Percentiles rank a stretch among this genome's conserved stretches.
phyloP scores from a whole-genome alignment of 2,329 filamentous ascomycete species.

The Fusarium verticillioides region DNA sequence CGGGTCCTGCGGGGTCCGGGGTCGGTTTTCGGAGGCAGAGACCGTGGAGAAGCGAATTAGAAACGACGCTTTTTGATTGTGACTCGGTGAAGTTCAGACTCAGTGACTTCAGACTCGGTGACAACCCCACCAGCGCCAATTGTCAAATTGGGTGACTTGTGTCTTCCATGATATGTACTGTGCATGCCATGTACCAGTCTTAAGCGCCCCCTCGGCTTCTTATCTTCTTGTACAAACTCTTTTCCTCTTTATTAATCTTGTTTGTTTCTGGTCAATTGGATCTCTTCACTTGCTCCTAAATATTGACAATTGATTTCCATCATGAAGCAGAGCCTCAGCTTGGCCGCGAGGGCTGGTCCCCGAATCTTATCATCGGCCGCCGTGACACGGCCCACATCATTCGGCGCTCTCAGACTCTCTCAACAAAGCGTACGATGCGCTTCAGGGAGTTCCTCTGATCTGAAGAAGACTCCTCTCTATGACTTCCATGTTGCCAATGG shows the following conservation, averaged over 20 bases:
- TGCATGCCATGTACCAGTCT: conserved; percentile 16
- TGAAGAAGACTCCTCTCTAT: conserved; percentile 78
- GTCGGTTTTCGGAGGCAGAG: conserved; percentile 36
- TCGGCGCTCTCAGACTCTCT: conserved; percentile 28
- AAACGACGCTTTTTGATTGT: not conserved
- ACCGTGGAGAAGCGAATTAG: conserved; percentile 24
- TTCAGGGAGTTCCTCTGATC: conserved; percentile 46
- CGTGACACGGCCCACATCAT: conserved; percentile 36
- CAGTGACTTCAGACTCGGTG: conserved; percentile 21
- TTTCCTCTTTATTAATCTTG: conserved; percentile 6
- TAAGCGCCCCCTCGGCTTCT: conserved; percentile 20
- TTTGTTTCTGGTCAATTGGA: conserved; percentile 31
- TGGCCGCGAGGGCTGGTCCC: conserved; percentile 47
- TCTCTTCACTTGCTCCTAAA: conserved; percentile 7
- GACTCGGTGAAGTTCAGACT: conserved; percentile 9
- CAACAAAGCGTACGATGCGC: conserved; percentile 44
- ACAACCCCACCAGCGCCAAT: conserved; percentile 30
- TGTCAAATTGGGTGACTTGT: conserved; percentile 25
- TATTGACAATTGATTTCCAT: conserved; percentile 38
- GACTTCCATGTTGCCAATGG: conserved; percentile 81
- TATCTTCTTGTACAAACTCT: conserved; percentile 15
- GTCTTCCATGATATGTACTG: conserved; percentile 19
- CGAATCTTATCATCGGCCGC: conserved; percentile 39
- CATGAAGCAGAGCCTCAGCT: conserved; percentile 50
- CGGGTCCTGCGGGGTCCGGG: conserved; percentile 27